Evolutionary conservation across 1,284 basidiomycete species (phyloP).

Genomic region (Puccinia coronata): DNA sequence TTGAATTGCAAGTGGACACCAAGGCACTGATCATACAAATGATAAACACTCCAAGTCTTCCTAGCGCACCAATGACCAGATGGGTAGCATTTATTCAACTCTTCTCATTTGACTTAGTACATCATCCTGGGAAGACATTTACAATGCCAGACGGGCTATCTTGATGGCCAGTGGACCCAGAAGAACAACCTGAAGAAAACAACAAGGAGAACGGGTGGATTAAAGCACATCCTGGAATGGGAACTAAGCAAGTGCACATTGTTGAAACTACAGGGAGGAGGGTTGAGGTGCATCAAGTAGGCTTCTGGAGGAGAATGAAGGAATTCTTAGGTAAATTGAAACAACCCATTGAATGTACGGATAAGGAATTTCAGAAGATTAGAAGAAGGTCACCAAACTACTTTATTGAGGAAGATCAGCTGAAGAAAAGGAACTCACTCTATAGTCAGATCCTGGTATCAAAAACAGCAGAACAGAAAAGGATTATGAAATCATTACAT

Average conservation of each 20-base stretch:
- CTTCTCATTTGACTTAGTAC: constrained; percentile 9
- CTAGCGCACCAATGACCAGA: constrained; percentile 13
- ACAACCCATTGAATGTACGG: neutral
- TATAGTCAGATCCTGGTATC: neutral
- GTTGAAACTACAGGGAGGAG: neutral
- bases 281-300: neutral
- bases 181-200: neutral
- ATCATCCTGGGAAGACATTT: constrained; percentile 5
- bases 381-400: neutral
- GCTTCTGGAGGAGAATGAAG: constrained; percentile 6
- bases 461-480: neutral
- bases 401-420: neutral
- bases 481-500: neutral
- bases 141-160: constrained; percentile 32
- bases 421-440: neutral
- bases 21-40: constrained; percentile 30
- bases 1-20: constrained; percentile 31
- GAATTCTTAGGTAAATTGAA: neutral
- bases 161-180: neutral
- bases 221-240: neutral
- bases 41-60: constrained; percentile 18
- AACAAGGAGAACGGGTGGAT: neutral
- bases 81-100: constrained; percentile 9
- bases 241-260: neutral
- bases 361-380: neutral